phyloP scores from a whole-genome alignment of 129 eudicot genomes.

The Helianthus annuus region DNA sequence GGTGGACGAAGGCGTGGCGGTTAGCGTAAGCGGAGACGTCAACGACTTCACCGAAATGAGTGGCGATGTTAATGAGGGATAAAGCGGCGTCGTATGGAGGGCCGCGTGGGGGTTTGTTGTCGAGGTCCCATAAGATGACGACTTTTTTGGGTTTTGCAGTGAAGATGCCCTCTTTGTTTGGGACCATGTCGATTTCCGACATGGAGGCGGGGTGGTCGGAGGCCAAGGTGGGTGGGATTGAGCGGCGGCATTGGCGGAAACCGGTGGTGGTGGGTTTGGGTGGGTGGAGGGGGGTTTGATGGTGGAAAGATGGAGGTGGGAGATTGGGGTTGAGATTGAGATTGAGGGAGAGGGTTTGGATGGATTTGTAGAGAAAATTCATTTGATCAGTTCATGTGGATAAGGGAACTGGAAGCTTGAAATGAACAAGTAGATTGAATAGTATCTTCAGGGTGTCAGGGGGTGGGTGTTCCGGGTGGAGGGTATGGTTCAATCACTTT shows the following conservation, averaged over 20 bases:
- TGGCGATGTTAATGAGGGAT: conserved; percentile 55
- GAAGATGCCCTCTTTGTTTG: conserved; percentile 51
- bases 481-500: too few relatives aligned
- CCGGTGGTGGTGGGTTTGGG: conserved; percentile 19
- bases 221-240: conserved; percentile 25
- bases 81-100: conserved; percentile 89
- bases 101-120: conserved; percentile 97
- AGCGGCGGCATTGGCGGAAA: conserved; percentile 31
- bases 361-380: conserved; percentile 10
- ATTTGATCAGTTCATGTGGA: conserved; percentile 27
- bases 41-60: conserved; percentile 66
- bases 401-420: conserved; percentile 8
- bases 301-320: background rate
- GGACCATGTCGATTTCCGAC: conserved; percentile 84
- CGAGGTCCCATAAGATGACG: conserved; percentile 85
- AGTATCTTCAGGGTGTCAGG: too few relatives aligned
- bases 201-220: conserved; percentile 25
- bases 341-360: conserved; percentile 23
- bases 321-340: background rate
- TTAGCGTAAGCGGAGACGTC: conserved; percentile 91
- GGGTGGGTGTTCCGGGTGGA: too few relatives aligned
- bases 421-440: background rate
- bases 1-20: conserved; percentile 90
- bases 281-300: conserved; percentile 14
- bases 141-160: conserved; percentile 75